A percentile compares a stretch with the other conserved stretches of the same genome.
phyloP scores from a whole-genome alignment of 371 early-diverging fungal species.

The Entomophthora muscae region DNA sequence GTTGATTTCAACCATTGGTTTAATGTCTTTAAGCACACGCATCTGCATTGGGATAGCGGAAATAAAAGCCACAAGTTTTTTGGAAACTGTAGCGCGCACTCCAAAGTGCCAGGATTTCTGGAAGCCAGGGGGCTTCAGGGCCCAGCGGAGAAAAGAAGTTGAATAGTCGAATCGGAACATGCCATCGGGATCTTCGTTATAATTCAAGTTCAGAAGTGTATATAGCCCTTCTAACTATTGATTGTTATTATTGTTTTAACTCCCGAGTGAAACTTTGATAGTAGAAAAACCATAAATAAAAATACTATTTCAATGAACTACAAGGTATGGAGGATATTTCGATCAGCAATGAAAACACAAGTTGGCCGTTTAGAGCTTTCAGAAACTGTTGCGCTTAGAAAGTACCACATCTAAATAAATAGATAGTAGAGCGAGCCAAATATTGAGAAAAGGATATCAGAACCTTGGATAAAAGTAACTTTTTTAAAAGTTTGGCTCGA shows the following conservation, averaged over 20 bases:
- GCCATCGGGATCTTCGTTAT: slow-evolving; percentile 90
- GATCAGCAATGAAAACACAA: too few relatives aligned
- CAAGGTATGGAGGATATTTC: too few relatives aligned
- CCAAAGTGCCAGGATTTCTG: slow-evolving; percentile 76
- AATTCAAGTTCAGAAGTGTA: slow-evolving; percentile 67
- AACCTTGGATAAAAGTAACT: too few relatives aligned
- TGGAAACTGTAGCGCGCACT: slow-evolving; percentile 65
- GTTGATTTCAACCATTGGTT: slow-evolving; percentile 88
- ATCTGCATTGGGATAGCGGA: slow-evolving; percentile 76
- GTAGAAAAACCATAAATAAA: too few relatives aligned
- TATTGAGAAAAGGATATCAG: too few relatives aligned
- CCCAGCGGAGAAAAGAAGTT: slow-evolving; percentile 77
- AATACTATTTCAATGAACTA: too few relatives aligned
- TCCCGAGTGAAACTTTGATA: too few relatives aligned
- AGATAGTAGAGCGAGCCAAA: too few relatives aligned
- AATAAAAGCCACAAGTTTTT: slow-evolving; percentile 88
- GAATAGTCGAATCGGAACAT: slow-evolving; percentile 93
- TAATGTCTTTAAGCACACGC: slow-evolving; percentile 32
- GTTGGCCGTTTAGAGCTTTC: too few relatives aligned
- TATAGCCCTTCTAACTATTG: slow-evolving; percentile 68
- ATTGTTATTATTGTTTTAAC: background rate
- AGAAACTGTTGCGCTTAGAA: too few relatives aligned
- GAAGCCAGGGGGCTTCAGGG: slow-evolving; percentile 84
- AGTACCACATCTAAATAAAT: too few relatives aligned
- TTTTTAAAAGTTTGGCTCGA: too few relatives aligned